These are phyloP conservation scores for Teunomyces aglyptinius DNA, from an alignment of 805 yeast genomes.

Conservation along the genomic window DNA sequence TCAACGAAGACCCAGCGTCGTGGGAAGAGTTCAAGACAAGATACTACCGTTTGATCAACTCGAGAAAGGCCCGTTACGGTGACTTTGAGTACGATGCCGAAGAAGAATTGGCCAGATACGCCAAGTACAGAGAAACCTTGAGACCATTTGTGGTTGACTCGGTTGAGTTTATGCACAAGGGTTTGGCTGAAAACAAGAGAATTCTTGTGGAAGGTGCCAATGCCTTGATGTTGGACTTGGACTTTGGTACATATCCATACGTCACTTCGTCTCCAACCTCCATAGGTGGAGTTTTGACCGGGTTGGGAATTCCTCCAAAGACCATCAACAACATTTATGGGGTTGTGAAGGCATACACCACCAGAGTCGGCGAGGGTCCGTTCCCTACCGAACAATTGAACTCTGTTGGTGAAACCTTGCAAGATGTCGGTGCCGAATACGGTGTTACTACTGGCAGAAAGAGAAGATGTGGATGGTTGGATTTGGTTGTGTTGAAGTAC, in stretches of 20 bases:
- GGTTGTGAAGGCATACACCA: constrained; percentile 97
- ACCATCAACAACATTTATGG: constrained; percentile 81
- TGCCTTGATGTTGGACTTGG: constrained; percentile 95
- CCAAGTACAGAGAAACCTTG: constrained; percentile 66
- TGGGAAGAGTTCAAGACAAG: constrained; percentile 88
- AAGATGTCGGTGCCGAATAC: constrained; percentile 87
- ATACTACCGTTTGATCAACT: constrained; percentile 71
- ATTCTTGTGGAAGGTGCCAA: constrained; percentile 97
- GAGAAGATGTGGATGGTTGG: constrained; percentile 99
- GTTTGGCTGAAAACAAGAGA: constrained; percentile 73
- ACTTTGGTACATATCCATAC: constrained; percentile 96
- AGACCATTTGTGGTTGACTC: constrained; percentile 95
- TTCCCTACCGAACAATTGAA: constrained; percentile 98
- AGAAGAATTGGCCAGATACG: constrained; percentile 75
- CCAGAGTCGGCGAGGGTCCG: constrained; percentile 99
- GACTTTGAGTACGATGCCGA: constrained; percentile 85
- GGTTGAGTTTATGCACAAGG: constrained; percentile 76
- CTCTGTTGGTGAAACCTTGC: constrained; percentile 80
- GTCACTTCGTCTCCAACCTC: constrained; percentile 96
- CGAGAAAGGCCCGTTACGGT: constrained; percentile 90
- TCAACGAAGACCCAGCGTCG: constrained; percentile 81
- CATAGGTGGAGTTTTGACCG: constrained; percentile 97
- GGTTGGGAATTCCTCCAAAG: constrained; percentile 93
- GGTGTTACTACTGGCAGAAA: constrained; percentile 99
- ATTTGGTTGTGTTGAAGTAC: constrained; percentile 89